A percentile compares a stretch with the other conserved stretches of the same genome.
Evolutionary conservation across 2,329 filamentous ascomycete species (phyloP).

Genomic region (Fusarium subtropicale): DNA sequence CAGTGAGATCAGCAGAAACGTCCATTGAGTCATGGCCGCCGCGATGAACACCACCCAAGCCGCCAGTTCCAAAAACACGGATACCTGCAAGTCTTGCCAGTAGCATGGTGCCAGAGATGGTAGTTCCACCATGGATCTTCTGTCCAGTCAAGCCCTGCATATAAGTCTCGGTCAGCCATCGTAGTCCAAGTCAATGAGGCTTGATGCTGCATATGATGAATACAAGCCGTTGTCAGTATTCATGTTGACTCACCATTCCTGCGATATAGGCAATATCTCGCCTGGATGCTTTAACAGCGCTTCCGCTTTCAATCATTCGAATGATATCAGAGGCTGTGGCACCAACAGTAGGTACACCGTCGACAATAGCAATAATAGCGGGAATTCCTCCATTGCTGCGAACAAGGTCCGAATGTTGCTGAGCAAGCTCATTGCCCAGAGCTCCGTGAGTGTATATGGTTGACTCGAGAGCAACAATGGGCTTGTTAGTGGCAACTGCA

Average conservation of each 20-base stretch:
- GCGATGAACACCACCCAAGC: conserved; percentile 92
- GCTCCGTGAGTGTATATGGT: conserved; percentile 98
- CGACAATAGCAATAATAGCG: conserved; percentile 88
- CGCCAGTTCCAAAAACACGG: conserved; percentile 92
- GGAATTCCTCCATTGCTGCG: conserved; percentile 85
- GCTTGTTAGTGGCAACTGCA: conserved; percentile 78
- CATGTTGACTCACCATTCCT: conserved; percentile 70
- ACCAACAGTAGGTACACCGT: conserved; percentile 85
- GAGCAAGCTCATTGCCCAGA: conserved; percentile 75
- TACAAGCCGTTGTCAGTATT: neutral
- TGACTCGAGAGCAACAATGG: conserved; percentile 92
- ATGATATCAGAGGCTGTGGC: conserved; percentile 78
- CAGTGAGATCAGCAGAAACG: conserved; percentile 93
- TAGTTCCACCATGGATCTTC: conserved; percentile 87
- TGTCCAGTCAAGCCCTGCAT: conserved; percentile 56
- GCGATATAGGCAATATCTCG: conserved; percentile 86
- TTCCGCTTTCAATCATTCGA: conserved; percentile 74
- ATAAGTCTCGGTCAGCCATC: conserved; percentile 20
- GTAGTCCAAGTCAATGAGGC: neutral
- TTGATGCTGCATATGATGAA: neutral
- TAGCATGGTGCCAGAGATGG: conserved; percentile 92
- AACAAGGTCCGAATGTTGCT: conserved; percentile 88
- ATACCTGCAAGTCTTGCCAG: conserved; percentile 89
- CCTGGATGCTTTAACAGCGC: conserved; percentile 85
- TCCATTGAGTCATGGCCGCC: conserved; percentile 90